Evolutionary conservation across 1,139 yeast species (phyloP), one percentile per base, ranked within the genome.

Genomic region (Spencermartinsiella ligniputridi): DNA sequence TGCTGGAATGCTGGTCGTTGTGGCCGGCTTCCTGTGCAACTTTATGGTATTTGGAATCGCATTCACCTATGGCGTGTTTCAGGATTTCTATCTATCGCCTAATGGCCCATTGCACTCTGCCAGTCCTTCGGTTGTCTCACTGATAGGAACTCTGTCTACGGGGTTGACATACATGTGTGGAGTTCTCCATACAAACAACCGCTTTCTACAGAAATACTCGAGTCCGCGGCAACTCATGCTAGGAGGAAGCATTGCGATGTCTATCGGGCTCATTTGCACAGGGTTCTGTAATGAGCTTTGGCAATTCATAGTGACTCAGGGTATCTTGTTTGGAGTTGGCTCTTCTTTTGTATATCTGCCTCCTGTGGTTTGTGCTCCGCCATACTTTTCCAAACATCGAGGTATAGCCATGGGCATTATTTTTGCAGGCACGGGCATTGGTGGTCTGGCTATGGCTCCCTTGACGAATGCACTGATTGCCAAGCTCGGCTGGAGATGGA

Each of bases 341-440:
- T 58, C 72, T 1, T 64, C 70, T 9, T 43, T 70, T 33, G 47
- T 64, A 1, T 71, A 71, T 49, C 49, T 68, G 20, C 71, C 74
- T 1, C 74, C 75, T 1, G 71, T 69, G 12, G 66, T 68, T 0
- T 65, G 68, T 51, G 70, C 70, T 2, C 75, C 75, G 2, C 66
- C 67, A 3, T 71, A 60, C 47, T 71, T 66, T 51, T 57, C 58
- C 27, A 54, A 59, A 34, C 66, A 66, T 44, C 53, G 75, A 44
- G 74, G 71, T 5, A 60, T 68, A 42, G 75, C 75, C 1, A 62
- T 69, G 67, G 75, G 75, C 1, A 44, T 69, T 13, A 53, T 71
- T 3, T 70, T 71, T 46, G 57, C 72, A 9, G 76, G 76, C 1
- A 64, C 74, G 0, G 75, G 75, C 3, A 53, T 70, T 37, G 76